Percentiles rank a stretch among this genome's conserved stretches.
Conservation (phyloP, 441 rosid species). For the Flueggea neowawraea region DNA sequence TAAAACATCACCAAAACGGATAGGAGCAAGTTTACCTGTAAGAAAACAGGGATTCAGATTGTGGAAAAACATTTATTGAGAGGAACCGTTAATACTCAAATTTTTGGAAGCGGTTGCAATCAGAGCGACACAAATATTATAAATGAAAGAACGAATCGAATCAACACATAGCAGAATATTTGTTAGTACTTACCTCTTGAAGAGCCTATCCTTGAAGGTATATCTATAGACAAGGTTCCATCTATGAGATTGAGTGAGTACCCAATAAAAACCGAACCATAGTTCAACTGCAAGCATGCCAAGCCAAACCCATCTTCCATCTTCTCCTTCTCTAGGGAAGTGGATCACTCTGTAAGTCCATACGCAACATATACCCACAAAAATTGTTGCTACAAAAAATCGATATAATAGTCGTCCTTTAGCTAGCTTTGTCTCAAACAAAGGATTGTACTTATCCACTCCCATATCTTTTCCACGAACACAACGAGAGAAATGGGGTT, state of each 20-base stretch:
- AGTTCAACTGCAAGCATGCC: conserved; percentile 45
- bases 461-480: conserved; percentile 7
- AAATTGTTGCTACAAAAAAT: conserved; percentile 29
- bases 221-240: conserved; percentile 37
- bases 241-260: conserved; percentile 29
- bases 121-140: no score
- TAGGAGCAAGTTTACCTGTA: no score
- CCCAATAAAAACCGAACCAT: conserved; percentile 60
- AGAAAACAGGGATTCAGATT: no score
- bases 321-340: conserved; percentile 23
- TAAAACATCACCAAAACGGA: no score
- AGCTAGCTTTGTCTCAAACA: conserved; percentile 36
- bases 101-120: no score
- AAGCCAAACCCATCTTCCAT: conserved; percentile 44
- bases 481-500: no score
- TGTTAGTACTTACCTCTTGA: conserved; percentile 22
- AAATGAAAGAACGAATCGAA: no score
- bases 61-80: no score
- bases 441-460: conserved; percentile 29
- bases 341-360: conserved; percentile 29
- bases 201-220: conserved; percentile 49
- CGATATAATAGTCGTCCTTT: conserved; percentile 26
- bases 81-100: no score
- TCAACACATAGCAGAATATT: no score
- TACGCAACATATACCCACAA: conserved; percentile 29